Evolutionary conservation across 2,329 filamentous ascomycete genomes (phyloP), one percentile per base, ranked within the genome.

Genomic region (Calcarisporium arbuscula): DNA sequence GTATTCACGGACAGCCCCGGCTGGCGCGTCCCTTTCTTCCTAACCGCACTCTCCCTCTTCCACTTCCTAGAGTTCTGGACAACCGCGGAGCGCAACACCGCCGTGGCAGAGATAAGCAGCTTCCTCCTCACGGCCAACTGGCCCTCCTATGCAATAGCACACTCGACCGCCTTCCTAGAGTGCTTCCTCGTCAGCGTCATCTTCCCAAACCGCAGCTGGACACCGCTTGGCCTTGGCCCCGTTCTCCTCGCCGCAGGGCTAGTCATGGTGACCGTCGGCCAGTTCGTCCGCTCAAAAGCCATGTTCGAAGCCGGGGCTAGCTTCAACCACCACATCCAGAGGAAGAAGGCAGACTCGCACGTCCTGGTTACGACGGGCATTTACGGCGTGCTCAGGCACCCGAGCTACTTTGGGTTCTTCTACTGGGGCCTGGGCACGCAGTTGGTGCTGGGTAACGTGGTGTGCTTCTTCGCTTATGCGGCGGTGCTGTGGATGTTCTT

Each of bases 371-470:
- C 83, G 0, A 68, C 67, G 19, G 92, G 92, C 1, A 65, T 96
- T 21, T 98, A 96, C 58, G 65, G 67, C 7, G 58, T 73, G 28
- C 65, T 94, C 34, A 70, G 92, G 17, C 92, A 98, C 59, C 92
- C 92, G 10, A 84, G 83, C 39, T 98, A 98, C 62, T 95, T 96
- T 65, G 92, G 90, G 4, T 98, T 95, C 66, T 98, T 95, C 61
- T 96, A 88, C 80, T 98, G 90, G 90, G 87, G 85, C 0, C 53
- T 96, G n/a, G 92, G 92, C 5, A 95, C 89, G 10, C 92, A 98
- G 67, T 54, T 96, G 28, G 77, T 94, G 35, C 69, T 95, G 44
- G 90, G 90, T 14, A 98, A 98, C 60, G 62, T 74, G 8, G 45
- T 94, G 3, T 94, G 87, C 56, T 77, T 94, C 38, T 46, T 80